A percentile compares a stretch with the other conserved stretches of the same genome.
These are phyloP conservation scores for Populus trichocarpa DNA, from an alignment of 441 rosid genomes.

Conservation along the genomic window DNA sequence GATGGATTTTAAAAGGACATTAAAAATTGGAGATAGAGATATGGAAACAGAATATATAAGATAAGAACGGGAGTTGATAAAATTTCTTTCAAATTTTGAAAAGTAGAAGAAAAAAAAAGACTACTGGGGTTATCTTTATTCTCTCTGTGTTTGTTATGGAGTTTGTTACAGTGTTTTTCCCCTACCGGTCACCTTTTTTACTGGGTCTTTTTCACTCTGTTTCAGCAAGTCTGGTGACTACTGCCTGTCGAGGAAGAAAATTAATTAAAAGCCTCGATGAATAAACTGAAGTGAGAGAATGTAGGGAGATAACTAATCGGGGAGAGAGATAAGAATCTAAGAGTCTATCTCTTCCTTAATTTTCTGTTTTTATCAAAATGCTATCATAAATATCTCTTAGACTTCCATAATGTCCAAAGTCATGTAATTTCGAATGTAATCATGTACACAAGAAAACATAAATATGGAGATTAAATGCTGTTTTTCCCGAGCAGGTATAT, in stretches of 20 bases:
- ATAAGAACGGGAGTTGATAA: neutral
- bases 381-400: neutral
- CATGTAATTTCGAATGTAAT: neutral
- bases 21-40: too few relatives aligned
- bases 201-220: neutral
- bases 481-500: neutral
- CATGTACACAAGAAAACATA: neutral
- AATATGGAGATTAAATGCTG: neutral
- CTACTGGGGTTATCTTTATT: constrained; percentile 11
- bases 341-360: neutral
- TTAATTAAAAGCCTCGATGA: too few relatives aligned
- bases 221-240: neutral
- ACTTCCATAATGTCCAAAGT: neutral
- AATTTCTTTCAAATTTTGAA: constrained; percentile 13
- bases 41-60: constrained; percentile 6
- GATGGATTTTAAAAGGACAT: neutral
- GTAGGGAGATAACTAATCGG: neutral
- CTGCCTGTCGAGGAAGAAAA: neutral
- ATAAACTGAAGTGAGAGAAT: too few relatives aligned
- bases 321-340: neutral
- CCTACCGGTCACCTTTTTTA: neutral
- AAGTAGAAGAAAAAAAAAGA: neutral
- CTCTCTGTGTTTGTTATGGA: neutral
- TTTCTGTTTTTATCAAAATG: neutral
- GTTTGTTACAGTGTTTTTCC: neutral